Evolutionary conservation across 1,139 yeast species (phyloP).

Genomic region (Debaryomyces robertsiae): DNA sequence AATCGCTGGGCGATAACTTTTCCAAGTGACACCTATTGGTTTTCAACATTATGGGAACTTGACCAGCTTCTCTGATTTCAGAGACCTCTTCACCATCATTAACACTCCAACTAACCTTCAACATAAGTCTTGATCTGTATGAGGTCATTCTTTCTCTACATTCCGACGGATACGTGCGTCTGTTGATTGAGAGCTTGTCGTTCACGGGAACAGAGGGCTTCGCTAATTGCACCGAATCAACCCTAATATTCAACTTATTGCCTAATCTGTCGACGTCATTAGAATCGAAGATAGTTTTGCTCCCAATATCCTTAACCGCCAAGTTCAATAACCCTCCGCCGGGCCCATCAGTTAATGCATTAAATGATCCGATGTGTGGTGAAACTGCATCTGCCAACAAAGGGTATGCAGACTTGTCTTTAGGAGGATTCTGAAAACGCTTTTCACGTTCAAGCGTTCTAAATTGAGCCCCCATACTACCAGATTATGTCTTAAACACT

Average conservation of each 20-base stretch:
- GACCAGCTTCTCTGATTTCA: constrained; percentile 91
- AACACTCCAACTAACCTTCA: constrained; percentile 81
- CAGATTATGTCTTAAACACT: constrained; percentile 3
- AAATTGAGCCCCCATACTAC: constrained; percentile 54
- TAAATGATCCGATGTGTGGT: constrained; percentile 95
- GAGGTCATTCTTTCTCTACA: constrained; percentile 87
- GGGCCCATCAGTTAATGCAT: constrained; percentile 88
- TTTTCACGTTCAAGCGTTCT: constrained; percentile 87
- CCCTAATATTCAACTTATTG: constrained; percentile 76
- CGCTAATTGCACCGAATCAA: constrained; percentile 83
- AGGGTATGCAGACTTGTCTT: constrained; percentile 81
- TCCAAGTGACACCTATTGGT: constrained; percentile 90
- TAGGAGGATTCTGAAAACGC: constrained; percentile 86
- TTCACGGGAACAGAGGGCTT: constrained; percentile 74
- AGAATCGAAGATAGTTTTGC: constrained; percentile 81
- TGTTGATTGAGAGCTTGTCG: constrained; percentile 79
- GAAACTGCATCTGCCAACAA: constrained; percentile 83
- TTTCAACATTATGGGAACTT: constrained; percentile 86
- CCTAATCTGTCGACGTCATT: constrained; percentile 68
- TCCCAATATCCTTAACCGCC: constrained; percentile 88
- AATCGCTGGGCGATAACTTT: constrained; percentile 75
- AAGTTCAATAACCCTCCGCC: constrained; percentile 81
- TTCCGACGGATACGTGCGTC: constrained; percentile 85
- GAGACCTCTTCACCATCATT: constrained; percentile 81
- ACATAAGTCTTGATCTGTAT: constrained; percentile 71